Base-by-base conservation (phyloP, 169 alveolate genomes). In the Plasmodium billcollinsi region DNA sequence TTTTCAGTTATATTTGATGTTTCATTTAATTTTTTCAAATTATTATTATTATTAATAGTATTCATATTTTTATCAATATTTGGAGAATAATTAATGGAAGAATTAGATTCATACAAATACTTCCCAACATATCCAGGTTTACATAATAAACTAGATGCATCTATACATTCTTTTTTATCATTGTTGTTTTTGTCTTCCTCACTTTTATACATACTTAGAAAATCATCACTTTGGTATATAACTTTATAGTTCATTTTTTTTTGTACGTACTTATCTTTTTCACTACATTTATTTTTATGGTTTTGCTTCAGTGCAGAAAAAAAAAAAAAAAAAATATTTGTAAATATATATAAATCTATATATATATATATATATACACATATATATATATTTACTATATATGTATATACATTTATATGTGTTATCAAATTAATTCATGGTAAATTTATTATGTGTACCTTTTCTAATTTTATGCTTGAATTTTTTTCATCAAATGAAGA, bases 81-180 rank as follows among this genome's bases (percentile, higher is more conserved):
- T 54, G 62, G 15, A 12, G 66, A 39, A 29, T 52, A 12, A 43
- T 58, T 56, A 33, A 43, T 29, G 6, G 91, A 58, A 4, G 91
- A 83, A 29, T 69, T 71, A 39, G 91, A 56, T 26, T 71, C 69
- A 56, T 73, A 56, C 43, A 83, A 63, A 73, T 83, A 83, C 1
- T 63, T 20, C 18, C 86, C 91, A 7, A 58, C 85, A 56, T 70
- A 83, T 29, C 91, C 91, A 33, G 91, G 91, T 61, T 18, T 83
- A 33, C 91, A 83, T 70, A 83, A 39, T 24, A 83, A 58, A 56
- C 70, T 83, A 59, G 91, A 18, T 59, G 61, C 14, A 69, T 83
- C 91, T 8, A 83, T 21, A 14, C 58, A 65, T 7, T 66, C 18
- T 2, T 6, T 47, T 4, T 11, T 47, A 33, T 3, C 21, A 2